phyloP scores from a whole-genome alignment of 1,284 basidiomycete species.

The Ceratobasidium sp. region DNA sequence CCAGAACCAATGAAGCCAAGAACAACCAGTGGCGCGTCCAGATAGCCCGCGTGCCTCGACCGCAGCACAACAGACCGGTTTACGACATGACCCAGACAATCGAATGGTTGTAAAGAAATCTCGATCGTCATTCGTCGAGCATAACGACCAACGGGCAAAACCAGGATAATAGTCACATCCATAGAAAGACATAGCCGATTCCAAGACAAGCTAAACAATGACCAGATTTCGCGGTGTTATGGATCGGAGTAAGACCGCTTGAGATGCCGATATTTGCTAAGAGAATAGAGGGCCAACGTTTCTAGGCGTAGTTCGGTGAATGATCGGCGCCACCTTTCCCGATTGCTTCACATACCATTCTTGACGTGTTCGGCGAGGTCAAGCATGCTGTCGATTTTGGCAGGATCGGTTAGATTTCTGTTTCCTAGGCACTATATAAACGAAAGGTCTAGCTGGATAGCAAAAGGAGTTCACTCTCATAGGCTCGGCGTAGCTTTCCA shows the following conservation, averaged over 20 bases:
- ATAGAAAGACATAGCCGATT: neutral
- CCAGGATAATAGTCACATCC: neutral
- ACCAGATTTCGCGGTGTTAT: neutral
- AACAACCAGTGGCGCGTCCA: neutral
- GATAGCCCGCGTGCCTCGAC: neutral
- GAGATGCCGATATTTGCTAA: slow-evolving; percentile 88
- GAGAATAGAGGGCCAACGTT: slow-evolving; percentile 85
- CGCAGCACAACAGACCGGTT: neutral
- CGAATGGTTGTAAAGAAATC: neutral
- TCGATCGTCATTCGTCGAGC: neutral
- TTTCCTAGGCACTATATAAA: slow-evolving; percentile 69
- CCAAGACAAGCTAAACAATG: neutral
- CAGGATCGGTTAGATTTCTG: slow-evolving; percentile 72
- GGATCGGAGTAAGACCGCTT: slow-evolving; percentile 71
- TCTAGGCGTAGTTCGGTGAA: slow-evolving; percentile 64
- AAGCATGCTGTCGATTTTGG: slow-evolving; percentile 82
- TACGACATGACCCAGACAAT: neutral
- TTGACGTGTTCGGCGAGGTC: slow-evolving; percentile 88
- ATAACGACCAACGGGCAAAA: neutral
- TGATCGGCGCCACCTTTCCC: neutral
- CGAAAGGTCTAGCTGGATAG: neutral
- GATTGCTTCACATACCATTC: slow-evolving; percentile 72
- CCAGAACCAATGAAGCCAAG: neutral
- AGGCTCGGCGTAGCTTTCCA: slow-evolving; percentile 73
- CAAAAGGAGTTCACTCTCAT: slow-evolving; percentile 68